Evolutionary conservation across 371 early-diverging fungal genomes (phyloP).

Genomic region (Lichtheimia ramosa): DNA sequence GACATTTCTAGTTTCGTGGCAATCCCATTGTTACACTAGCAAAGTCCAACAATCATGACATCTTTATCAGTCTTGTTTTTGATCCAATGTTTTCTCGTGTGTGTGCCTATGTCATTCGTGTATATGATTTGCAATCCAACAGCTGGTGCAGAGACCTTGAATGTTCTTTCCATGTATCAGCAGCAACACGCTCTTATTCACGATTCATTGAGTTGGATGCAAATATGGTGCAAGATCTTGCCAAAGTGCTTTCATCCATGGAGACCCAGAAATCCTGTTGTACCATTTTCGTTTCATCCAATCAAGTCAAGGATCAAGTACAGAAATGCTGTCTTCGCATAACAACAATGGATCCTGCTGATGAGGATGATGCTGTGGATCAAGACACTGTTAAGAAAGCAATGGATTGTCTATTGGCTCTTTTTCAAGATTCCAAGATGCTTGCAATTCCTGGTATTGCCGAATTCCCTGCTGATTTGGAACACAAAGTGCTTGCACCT

Average conservation of each 20-base stretch:
- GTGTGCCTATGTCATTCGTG: constrained; percentile 24
- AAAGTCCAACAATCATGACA: constrained; percentile 20
- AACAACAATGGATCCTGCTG: not conserved
- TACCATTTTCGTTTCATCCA: constrained; percentile 25
- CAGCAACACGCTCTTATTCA: not conserved
- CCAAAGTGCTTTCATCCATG: not conserved
- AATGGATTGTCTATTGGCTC: constrained; percentile 23
- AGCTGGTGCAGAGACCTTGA: not conserved
- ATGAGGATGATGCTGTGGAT: not conserved
- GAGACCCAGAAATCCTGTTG: constrained; percentile 14
- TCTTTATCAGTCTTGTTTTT: constrained; percentile 24
- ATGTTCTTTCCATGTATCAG: not conserved
- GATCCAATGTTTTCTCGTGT: constrained; percentile 21
- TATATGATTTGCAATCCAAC: constrained; percentile 4
- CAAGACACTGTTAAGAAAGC: constrained; percentile 11
- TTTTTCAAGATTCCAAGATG: constrained; percentile 36
- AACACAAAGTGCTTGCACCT: constrained; percentile 4
- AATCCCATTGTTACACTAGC: constrained; percentile 23
- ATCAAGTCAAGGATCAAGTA: not conserved
- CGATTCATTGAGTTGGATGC: not conserved
- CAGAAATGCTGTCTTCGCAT: not conserved
- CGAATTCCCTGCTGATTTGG: constrained; percentile 9
- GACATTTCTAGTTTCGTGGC: constrained; percentile 25
- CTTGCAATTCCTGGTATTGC: constrained; percentile 15
- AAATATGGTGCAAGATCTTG: not conserved